phyloP scores from a whole-genome alignment of 2,329 filamentous ascomycete genomes.

The Cordyceps pruinosa region DNA sequence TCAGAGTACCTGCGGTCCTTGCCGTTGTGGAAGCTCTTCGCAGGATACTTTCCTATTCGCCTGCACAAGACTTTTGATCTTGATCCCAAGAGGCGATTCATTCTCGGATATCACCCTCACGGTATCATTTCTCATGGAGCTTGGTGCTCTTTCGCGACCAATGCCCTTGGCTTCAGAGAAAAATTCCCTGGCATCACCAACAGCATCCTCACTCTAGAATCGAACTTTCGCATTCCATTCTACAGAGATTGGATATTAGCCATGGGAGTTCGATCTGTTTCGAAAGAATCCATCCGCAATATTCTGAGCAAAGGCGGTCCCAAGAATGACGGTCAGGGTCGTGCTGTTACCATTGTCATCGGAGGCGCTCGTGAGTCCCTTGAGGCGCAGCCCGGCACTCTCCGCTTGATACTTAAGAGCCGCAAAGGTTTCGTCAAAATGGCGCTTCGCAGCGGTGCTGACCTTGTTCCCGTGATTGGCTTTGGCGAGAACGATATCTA shows the following conservation, averaged over 20 bases:
- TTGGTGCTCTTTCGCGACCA: constrained; percentile 84
- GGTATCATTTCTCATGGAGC: constrained; percentile 97
- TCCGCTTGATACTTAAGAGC: constrained; percentile 72
- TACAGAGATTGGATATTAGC: constrained; percentile 92
- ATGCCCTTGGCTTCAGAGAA: constrained; percentile 77
- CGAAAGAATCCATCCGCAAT: constrained; percentile 55
- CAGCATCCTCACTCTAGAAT: constrained; percentile 85
- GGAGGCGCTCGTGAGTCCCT: constrained; percentile 90
- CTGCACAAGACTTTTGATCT: constrained; percentile 80
- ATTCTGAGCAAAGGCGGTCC: constrained; percentile 69
- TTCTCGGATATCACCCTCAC: constrained; percentile 95
- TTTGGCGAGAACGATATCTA: constrained; percentile 97
- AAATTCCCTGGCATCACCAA: constrained; percentile 95
- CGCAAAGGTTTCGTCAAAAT: constrained; percentile 93
- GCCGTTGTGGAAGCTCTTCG: constrained; percentile 80
- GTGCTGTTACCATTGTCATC: constrained; percentile 93
- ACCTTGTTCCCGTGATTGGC: constrained; percentile 82
- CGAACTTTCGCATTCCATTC: constrained; percentile 88
- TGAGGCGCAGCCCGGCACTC: constrained; percentile 70
- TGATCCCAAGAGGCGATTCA: constrained; percentile 79
- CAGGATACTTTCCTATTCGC: constrained; percentile 82
- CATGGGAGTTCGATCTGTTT: constrained; percentile 83
- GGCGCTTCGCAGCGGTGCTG: constrained; percentile 84
- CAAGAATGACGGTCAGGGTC: constrained; percentile 78
- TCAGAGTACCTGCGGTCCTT: constrained; percentile 67